Evolutionary conservation across 257 asterid species (phyloP).

Genomic region (Gentiana macrophylla): DNA sequence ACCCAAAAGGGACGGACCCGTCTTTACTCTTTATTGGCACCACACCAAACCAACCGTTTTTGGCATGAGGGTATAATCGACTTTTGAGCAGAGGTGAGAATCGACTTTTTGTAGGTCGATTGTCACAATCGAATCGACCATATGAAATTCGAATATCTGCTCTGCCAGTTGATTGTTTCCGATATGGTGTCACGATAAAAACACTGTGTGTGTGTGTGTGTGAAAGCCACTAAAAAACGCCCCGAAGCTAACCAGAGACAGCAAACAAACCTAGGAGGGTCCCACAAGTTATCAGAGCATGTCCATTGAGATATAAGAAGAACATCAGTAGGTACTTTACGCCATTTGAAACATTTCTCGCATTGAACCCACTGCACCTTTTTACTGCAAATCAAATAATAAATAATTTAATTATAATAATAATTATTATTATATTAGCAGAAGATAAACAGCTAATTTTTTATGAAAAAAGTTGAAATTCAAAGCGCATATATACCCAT

Average conservation of each 20-base stretch:
- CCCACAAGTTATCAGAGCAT: slow-evolving; percentile 62
- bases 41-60: slow-evolving; percentile 23
- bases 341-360: slow-evolving; percentile 93
- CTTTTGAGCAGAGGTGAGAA: too few species aligned
- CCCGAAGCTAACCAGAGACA: not conserved
- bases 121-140: too few species aligned
- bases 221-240: too few species aligned
- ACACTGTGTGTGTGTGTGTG: too few species aligned
- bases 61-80: too few species aligned
- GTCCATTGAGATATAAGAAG: slow-evolving; percentile 71
- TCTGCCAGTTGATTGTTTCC: too few species aligned
- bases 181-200: too few species aligned
- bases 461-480: slow-evolving; percentile 11
- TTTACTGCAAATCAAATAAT: slow-evolving; percentile 27
- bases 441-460: not conserved
- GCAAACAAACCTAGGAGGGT: slow-evolving; percentile 49
- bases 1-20: slow-evolving; percentile 1
- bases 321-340: slow-evolving; percentile 66
- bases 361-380: slow-evolving; percentile 79
- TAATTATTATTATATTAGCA: not conserved
- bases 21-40: slow-evolving; percentile 1
- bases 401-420: too few species aligned
- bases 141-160: too few species aligned
- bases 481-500: slow-evolving; percentile 35
- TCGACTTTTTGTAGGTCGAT: too few species aligned